Conservation (phyloP, 2,329 filamentous ascomycete species). For the Diaporthe vaccinii region DNA sequence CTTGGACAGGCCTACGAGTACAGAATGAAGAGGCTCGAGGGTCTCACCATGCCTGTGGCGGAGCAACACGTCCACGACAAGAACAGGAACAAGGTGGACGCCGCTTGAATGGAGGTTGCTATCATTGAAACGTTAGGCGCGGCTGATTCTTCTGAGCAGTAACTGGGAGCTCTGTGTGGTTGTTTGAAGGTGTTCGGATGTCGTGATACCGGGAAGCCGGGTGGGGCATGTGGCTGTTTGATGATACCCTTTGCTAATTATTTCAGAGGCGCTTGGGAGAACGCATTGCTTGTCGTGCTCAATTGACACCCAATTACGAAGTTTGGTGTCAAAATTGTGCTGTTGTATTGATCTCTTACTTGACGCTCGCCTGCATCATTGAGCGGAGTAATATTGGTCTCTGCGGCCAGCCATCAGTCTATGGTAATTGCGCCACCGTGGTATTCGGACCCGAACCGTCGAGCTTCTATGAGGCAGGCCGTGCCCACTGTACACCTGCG, state of each 20-base stretch:
- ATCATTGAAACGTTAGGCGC: background rate
- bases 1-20: constrained; percentile 44
- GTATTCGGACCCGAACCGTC: background rate
- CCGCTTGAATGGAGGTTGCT: constrained; percentile 17
- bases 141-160: background rate
- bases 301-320: background rate
- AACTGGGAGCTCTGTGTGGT: background rate
- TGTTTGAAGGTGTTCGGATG: background rate
- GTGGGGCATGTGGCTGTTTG: constrained; percentile 5
- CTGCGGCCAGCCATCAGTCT: constrained; percentile 22
- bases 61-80: constrained; percentile 5
- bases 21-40: constrained; percentile 42
- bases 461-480: background rate
- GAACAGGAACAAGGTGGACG: constrained; percentile 26
- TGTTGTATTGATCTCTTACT: background rate
- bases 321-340: background rate
- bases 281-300: background rate
- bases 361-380: background rate
- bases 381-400: constrained; percentile 25
- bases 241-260: constrained; percentile 38
- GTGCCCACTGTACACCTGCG: background rate
- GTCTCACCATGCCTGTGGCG: constrained; percentile 7
- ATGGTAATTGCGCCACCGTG: constrained; percentile 20
- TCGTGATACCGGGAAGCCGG: background rate
- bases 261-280: background rate